phyloP scores from a whole-genome alignment of 257 asterid genomes.

The Thymus quinquecostatus region DNA sequence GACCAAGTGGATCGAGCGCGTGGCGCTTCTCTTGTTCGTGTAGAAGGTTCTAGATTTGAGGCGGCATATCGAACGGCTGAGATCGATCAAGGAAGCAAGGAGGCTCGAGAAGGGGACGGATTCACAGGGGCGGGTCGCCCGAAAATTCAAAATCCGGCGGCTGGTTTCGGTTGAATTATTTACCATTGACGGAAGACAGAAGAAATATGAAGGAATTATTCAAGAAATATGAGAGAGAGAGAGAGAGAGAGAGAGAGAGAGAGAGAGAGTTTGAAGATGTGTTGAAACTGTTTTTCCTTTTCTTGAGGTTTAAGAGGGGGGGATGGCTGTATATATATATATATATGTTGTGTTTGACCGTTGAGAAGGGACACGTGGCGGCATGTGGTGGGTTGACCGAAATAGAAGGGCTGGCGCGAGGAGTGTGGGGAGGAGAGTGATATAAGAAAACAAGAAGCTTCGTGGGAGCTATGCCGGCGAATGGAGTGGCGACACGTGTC shows the following conservation, averaged over 20 bases:
- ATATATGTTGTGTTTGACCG: background rate
- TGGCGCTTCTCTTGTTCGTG: slow-evolving; percentile 59
- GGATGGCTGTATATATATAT: slow-evolving; percentile 32
- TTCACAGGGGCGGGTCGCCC: slow-evolving; percentile 83
- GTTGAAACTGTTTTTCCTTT: too few species aligned
- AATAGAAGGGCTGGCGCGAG: background rate
- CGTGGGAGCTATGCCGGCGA: slow-evolving; percentile 25
- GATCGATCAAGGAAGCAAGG: slow-evolving; percentile 47
- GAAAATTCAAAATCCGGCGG: slow-evolving; percentile 87
- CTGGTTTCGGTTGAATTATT: slow-evolving; percentile 41
- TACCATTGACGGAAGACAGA: slow-evolving; percentile 49
- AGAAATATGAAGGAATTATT: background rate
- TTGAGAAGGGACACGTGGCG: slow-evolving; percentile 44
- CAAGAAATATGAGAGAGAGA: background rate
- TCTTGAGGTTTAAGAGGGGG: background rate
- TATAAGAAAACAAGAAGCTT: slow-evolving; percentile 7
- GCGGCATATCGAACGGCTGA: slow-evolving; percentile 46
- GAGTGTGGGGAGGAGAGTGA: background rate
- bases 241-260: too few species aligned
- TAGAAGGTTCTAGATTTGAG: slow-evolving; percentile 53
- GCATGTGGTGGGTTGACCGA: slow-evolving; percentile 22
- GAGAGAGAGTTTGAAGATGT: background rate
- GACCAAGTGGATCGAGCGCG: slow-evolving; percentile 50
- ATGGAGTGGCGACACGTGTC: slow-evolving; percentile 33
- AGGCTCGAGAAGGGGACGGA: slow-evolving; percentile 50